phyloP scores from a whole-genome alignment of 768 basidiomycete genomes.

The Cantharellus cinnabarinus region DNA sequence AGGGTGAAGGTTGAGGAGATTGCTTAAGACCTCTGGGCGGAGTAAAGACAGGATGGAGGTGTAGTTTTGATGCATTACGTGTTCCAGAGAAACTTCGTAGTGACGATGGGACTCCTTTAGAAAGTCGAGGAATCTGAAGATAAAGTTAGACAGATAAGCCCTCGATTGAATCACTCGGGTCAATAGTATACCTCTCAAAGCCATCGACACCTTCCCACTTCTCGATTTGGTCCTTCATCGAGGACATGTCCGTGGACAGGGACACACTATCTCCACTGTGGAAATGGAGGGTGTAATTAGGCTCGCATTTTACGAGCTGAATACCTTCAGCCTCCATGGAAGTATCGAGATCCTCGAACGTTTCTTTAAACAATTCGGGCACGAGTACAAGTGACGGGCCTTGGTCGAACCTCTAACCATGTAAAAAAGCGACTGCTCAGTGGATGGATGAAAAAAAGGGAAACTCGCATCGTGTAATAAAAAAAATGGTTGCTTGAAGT shows the following conservation, averaged over 20 bases:
- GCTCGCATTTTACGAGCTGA: constrained; percentile 22
- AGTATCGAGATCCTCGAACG: constrained; percentile 20
- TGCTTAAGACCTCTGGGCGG: not conserved
- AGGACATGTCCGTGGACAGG: not conserved
- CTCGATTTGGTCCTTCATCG: not conserved
- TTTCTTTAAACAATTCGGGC: constrained; percentile 19
- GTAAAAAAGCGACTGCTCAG: not conserved
- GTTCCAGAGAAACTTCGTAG: constrained; percentile 18
- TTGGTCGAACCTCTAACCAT: constrained; percentile 21
- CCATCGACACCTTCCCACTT: not conserved
- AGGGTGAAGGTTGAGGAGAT: not conserved
- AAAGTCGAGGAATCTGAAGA: constrained; percentile 12
- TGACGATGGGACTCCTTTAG: constrained; percentile 17
- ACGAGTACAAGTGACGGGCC: constrained; percentile 19
- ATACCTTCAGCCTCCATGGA: constrained; percentile 17
- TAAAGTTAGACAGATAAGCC: not conserved
- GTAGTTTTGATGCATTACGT: constrained; percentile 21
- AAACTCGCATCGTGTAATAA: no score
- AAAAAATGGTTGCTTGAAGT: no score
- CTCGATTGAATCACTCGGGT: not conserved
- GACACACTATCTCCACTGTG: constrained; percentile 20
- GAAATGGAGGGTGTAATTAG: constrained; percentile 23
- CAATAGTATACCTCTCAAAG: not conserved
- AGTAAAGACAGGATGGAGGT: constrained; percentile 15
- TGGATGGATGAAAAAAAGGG: no score